Percentiles rank a stretch among this genome's conserved stretches.
Conservation (phyloP, 179 eudicot genomes). For the Beta lomatogona region DNA sequence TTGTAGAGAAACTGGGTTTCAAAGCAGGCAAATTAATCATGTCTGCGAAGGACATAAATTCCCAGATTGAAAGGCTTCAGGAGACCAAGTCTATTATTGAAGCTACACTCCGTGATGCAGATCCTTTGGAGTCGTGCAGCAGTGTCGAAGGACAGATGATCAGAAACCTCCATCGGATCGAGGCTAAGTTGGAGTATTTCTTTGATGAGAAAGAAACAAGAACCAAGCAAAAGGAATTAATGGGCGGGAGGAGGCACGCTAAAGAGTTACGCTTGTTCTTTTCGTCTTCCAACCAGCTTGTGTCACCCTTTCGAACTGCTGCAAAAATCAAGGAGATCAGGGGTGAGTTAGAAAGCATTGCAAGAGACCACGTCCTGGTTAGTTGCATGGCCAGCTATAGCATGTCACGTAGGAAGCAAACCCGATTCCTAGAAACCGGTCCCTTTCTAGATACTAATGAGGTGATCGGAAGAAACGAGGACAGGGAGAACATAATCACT, state of each 20-base stretch:
- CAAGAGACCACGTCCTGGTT: conserved; percentile 3
- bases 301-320: conserved; percentile 3
- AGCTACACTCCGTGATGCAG: conserved; percentile 23
- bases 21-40: neutral
- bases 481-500: neutral
- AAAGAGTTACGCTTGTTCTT: conserved; percentile 16
- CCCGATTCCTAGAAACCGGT: neutral
- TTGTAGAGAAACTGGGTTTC: conserved; percentile 13
- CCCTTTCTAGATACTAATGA: neutral
- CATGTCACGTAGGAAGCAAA: neutral
- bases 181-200: neutral
- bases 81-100: conserved; percentile 4
- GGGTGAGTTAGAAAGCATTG: neutral
- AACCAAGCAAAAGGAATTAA: conserved; percentile 14
- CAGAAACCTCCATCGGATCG: neutral
- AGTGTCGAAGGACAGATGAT: conserved; percentile 3
- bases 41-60: neutral
- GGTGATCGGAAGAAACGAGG: conserved; percentile 6
- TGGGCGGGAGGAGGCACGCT: neutral
- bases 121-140: neutral
- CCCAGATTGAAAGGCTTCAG: conserved; percentile 1
- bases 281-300: conserved; percentile 9
- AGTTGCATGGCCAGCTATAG: neutral
- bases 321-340: neutral
- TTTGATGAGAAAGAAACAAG: conserved; percentile 8